Percentiles rank a stretch among this genome's conserved stretches.
Conservation (phyloP, 2,329 filamentous ascomycete genomes). For the Dothidotthia symphoricarpi region DNA sequence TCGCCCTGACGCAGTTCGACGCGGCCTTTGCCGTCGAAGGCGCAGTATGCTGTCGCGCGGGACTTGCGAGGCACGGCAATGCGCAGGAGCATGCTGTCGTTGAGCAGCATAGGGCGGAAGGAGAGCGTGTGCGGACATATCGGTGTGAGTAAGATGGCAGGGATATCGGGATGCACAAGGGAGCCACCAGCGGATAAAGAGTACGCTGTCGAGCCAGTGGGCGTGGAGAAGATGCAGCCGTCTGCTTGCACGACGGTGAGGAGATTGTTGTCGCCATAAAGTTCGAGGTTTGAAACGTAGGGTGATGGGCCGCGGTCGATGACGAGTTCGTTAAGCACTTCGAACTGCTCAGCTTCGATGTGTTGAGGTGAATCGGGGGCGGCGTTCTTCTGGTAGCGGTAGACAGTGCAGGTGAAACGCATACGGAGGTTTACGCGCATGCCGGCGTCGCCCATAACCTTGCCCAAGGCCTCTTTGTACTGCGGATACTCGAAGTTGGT, state of each 20-base stretch:
- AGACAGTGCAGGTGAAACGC: constrained; percentile 98
- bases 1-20: constrained; percentile 91
- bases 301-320: constrained; percentile 96
- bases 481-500: constrained; percentile 84
- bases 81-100: constrained; percentile 87
- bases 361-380: constrained; percentile 57
- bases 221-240: constrained; percentile 95
- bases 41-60: constrained; percentile 91
- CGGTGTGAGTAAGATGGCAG: constrained; percentile 91
- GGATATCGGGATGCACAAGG: constrained; percentile 93
- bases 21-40: constrained; percentile 95
- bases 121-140: constrained; percentile 97
- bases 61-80: constrained; percentile 82
- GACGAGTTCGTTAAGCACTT: constrained; percentile 96
- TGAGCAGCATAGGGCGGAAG: constrained; percentile 96
- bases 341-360: constrained; percentile 91
- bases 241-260: constrained; percentile 95
- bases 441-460: constrained; percentile 87
- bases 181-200: constrained; percentile 93
- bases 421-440: constrained; percentile 98
- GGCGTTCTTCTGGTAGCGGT: constrained; percentile 58
- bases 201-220: constrained; percentile 87
- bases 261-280: constrained; percentile 93
- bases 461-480: constrained; percentile 83
- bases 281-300: constrained; percentile 93